A percentile compares a stretch with the other conserved stretches of the same genome.
These are phyloP conservation scores for Backusella westeae DNA, from an alignment of 192 early-diverging fungal genomes.

Conservation along the genomic window DNA sequence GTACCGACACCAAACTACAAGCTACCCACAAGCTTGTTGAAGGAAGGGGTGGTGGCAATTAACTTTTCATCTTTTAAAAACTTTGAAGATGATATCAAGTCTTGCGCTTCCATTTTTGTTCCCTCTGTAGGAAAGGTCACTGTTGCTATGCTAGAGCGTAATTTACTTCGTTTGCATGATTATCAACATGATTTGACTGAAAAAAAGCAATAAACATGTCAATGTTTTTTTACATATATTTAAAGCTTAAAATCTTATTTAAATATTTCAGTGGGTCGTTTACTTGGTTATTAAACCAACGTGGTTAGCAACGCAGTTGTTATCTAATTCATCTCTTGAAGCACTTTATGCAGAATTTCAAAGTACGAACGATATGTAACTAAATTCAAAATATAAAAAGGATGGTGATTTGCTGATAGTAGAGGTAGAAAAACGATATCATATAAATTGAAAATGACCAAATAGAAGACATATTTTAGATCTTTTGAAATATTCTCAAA, in stretches of 20 bases:
- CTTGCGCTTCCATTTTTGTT: constrained; percentile 92
- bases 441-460: too few relatives aligned
- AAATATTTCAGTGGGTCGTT: too few relatives aligned
- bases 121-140: constrained; percentile 98
- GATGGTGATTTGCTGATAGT: too few relatives aligned
- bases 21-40: constrained; percentile 76
- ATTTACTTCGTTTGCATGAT: constrained; percentile 85
- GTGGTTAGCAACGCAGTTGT: too few relatives aligned
- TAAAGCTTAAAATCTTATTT: neutral
- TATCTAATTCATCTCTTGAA: too few relatives aligned
- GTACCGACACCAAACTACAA: constrained; percentile 90
- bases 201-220: neutral
- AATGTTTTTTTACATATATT: neutral
- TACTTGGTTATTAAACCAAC: too few relatives aligned
- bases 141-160: constrained; percentile 97
- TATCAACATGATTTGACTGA: constrained; percentile 48
- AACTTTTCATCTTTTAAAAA: constrained; percentile 97
- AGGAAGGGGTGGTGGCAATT: constrained; percentile 94
- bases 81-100: constrained; percentile 91
- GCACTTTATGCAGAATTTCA: too few relatives aligned
- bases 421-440: too few relatives aligned
- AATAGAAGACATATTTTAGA: too few relatives aligned
- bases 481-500: too few relatives aligned
- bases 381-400: too few relatives aligned
- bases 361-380: too few relatives aligned